Evolutionary conservation across 495 filamentous ascomycete genomes (phyloP).

Genomic region (Mycothermus thermophilus): DNA sequence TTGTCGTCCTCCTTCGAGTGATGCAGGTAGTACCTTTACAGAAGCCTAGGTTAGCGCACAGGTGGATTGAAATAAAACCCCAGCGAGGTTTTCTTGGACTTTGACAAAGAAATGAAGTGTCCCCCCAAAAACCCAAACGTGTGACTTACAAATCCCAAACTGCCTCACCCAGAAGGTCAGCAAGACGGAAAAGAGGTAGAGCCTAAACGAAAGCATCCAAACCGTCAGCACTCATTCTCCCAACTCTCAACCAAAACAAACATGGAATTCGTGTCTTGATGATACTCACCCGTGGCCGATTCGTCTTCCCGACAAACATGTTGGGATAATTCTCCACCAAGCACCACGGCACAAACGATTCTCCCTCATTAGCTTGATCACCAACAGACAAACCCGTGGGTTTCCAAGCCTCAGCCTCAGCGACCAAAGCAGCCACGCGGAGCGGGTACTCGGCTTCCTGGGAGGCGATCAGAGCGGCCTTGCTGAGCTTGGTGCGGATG

Average conservation of each 20-base stretch:
- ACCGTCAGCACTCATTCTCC: not conserved
- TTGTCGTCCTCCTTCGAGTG: constrained; percentile 26
- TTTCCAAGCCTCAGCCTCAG: too few species aligned
- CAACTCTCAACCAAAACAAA: not conserved
- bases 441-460: too few species aligned
- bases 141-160: constrained; percentile 63
- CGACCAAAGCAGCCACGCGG: too few species aligned
- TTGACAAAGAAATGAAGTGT: too few species aligned
- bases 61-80: not conserved
- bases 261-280: too few species aligned
- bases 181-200: constrained; percentile 41
- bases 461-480: constrained; percentile 7
- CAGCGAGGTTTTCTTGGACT: too few species aligned
- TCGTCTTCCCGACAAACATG: constrained; percentile 37
- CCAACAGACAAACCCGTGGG: constrained; percentile 15
- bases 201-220: constrained; percentile 24
- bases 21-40: constrained; percentile 63
- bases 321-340: constrained; percentile 47
- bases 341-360: constrained; percentile 44
- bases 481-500: too few species aligned
- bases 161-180: constrained; percentile 37
- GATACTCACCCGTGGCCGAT: constrained; percentile 29
- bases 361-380: constrained; percentile 10
- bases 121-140: too few species aligned
- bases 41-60: too few species aligned